Base-by-base conservation (phyloP, 805 yeast genomes). In the Priceomyces castillae region DNA sequence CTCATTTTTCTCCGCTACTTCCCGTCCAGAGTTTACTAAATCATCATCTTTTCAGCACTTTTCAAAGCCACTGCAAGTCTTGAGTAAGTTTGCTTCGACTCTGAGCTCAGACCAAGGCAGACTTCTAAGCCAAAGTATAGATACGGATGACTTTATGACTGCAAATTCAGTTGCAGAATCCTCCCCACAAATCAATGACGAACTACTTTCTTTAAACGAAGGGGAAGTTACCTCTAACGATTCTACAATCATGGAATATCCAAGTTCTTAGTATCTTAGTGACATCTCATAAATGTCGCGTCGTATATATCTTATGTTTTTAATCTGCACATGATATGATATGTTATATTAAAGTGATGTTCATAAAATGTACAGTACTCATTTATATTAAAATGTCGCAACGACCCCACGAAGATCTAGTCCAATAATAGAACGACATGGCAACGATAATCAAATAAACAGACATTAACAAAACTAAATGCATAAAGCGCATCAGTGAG, bases 51-150 rank as follows among this genome's bases (percentile, higher is more conserved):
- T 40, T 18, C 11, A 34, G 16, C 22, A 18, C 16, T 57, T 46
- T 40, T 26, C 53, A 7, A 46, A 52, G 35, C 64, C 65, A 16
- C 61, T 58, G 61, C 61, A 58, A 34, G 56, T 59, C 2, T 48
- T 60, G 30, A 53, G 56, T 41, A 53, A 49, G 39, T 51, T 46
- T 41, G 51, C 55, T 12, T 31, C 48, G 3, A 7, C 37, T 9
- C 18, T 20, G 20, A 15, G 37, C 9, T n/a, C 30, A 7, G 31
- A 25, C 17, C 33, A 33, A 12, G 36, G 39, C 6, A 30, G 40
- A 11, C 55, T 48, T 12, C 36, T 56, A 23, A 55, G 58, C 37
- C 45, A 50, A 28, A 56, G 59, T 30, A 50, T 55, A 14, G 61
- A 56, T 42, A 43, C 44, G 15, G 40, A 40, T 6, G 44, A 38